Evolutionary conservation across 192 early-diverging fungal species (phyloP), one percentile per base, ranked within the genome.

Genomic region (Podila horticola): DNA sequence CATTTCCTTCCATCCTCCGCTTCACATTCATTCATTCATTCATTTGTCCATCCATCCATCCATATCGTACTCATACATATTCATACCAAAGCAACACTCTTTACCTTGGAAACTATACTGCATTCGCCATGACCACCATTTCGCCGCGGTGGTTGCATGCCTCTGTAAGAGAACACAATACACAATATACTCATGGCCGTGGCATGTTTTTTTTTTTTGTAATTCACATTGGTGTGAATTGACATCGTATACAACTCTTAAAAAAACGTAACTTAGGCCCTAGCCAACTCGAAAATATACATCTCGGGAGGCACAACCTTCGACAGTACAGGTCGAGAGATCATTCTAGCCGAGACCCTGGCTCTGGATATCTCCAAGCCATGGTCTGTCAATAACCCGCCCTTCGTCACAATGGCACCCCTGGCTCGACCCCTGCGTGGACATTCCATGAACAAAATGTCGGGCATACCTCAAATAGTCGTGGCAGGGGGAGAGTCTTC

Each of bases 101-200:
- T 36, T 13, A n/a, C 38, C 24, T 45, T 55, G 33, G 4, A 36
- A 36, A 10, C 7, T 2, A 34, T n/a, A 45, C 41, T 4, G 2
- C 24, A 19, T n/a, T 45, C 41, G 33, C 8, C 24, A 79, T 79
- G 75, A 57, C 41, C 34, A 10, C 49, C 45, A 26, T 71, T 31
- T 61, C 69, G 24, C 64, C 75, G 22, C 69, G 75, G 28, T 79
- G 75, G 75, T 79, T 71, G 49, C 75, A 79, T 45, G 75, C 75
- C 22, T 55, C 75, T 33, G 75, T 79, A 79, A 66, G 75, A 45
- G 8, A 26, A 12, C 0, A 19, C 33, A 28, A 12, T 51, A 19
- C 2, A 19, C 31, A 49, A 10, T 52, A 4, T 12, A 45, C 34
- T 0, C 41, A 45, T 10, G 9, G 34, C 34, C 34, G 34, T 36